Conservation (phyloP, 2,329 filamentous ascomycete species). For the Colletotrichum sp. region DNA sequence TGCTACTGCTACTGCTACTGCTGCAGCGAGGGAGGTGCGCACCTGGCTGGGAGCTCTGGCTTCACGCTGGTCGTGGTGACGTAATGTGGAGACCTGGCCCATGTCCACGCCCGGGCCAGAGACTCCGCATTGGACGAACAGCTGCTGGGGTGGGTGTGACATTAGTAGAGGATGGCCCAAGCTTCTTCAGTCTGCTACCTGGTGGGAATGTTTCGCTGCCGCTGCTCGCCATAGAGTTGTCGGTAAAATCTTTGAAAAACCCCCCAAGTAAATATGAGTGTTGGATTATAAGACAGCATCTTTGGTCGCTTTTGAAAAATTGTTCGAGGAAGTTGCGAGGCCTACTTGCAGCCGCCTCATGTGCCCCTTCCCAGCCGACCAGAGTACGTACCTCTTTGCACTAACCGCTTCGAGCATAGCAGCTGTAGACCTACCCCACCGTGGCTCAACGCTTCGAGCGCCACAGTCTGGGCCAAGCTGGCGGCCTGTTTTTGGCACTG, state of each 20-base stretch:
- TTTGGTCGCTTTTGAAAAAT: too few relatives aligned
- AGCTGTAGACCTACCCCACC: neutral
- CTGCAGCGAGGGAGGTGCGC: neutral
- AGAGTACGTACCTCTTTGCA: fast-evolving
- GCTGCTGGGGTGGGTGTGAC: neutral
- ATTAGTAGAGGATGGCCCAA: neutral
- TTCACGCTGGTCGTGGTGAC: slow-evolving; percentile 1
- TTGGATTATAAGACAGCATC: too few relatives aligned
- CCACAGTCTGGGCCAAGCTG: slow-evolving; percentile 6
- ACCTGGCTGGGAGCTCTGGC: slow-evolving; percentile 5
- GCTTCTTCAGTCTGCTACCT: neutral
- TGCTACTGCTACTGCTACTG: neutral
- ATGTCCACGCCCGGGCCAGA: neutral
- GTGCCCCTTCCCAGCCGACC: neutral
- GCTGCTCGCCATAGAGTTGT: neutral
- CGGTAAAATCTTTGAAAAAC: neutral
- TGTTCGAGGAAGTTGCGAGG: neutral
- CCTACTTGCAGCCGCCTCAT: neutral
- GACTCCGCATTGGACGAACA: slow-evolving; percentile 13
- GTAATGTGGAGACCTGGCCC: slow-evolving; percentile 11
- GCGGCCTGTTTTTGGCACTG: slow-evolving; percentile 15
- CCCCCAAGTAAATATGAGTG: neutral
- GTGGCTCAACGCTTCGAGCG: slow-evolving; percentile 1
- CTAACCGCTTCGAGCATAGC: neutral
- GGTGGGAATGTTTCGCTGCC: neutral